Conservation (phyloP, 73 alveolate genomes). For the Diophrys appendiculata region DNA sequence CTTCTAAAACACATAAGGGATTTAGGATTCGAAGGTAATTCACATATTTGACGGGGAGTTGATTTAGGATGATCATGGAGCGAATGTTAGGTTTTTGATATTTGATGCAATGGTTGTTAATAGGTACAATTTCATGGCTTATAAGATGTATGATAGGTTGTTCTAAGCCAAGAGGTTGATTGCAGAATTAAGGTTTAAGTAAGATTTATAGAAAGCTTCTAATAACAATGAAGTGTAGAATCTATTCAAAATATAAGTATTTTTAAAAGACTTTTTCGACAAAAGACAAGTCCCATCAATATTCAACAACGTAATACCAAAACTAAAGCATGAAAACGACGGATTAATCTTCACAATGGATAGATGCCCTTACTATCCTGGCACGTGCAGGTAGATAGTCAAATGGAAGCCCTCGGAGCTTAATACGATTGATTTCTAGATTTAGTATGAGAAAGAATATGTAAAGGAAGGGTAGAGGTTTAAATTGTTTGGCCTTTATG, state of each 20-base stretch:
- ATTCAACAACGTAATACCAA: slow-evolving; percentile 30
- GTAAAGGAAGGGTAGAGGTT: slow-evolving; percentile 3
- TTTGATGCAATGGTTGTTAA: slow-evolving; percentile 51
- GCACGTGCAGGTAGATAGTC: slow-evolving; percentile 72
- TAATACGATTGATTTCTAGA: slow-evolving; percentile 73
- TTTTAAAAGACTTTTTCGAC: slow-evolving; percentile 51
- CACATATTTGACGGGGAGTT: slow-evolving; percentile 67
- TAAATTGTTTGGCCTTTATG: slow-evolving; percentile 19
- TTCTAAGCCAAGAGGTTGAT: slow-evolving; percentile 18
- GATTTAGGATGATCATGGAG: slow-evolving; percentile 22
- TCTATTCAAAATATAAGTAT: slow-evolving; percentile 23
- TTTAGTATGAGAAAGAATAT: slow-evolving; percentile 13
- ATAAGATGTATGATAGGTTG: slow-evolving; percentile 20
- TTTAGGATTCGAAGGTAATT: neutral
- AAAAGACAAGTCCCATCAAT: slow-evolving; percentile 19
- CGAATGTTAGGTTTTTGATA: slow-evolving; percentile 20
- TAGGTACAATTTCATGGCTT: slow-evolving; percentile 27
- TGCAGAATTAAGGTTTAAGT: neutral
- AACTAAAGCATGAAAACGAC: slow-evolving; percentile 69
- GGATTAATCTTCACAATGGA: slow-evolving; percentile 74
- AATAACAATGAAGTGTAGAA: too few species aligned
- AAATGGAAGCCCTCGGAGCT: slow-evolving; percentile 82
- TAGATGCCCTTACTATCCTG: slow-evolving; percentile 80
- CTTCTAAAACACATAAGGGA: too few species aligned
- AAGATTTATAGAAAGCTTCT: neutral